Percentiles rank a stretch among this genome's conserved stretches.
These are phyloP conservation scores for Apostasia ramifera DNA, from an alignment of 106 monocot genomes.

Conservation along the genomic window DNA sequence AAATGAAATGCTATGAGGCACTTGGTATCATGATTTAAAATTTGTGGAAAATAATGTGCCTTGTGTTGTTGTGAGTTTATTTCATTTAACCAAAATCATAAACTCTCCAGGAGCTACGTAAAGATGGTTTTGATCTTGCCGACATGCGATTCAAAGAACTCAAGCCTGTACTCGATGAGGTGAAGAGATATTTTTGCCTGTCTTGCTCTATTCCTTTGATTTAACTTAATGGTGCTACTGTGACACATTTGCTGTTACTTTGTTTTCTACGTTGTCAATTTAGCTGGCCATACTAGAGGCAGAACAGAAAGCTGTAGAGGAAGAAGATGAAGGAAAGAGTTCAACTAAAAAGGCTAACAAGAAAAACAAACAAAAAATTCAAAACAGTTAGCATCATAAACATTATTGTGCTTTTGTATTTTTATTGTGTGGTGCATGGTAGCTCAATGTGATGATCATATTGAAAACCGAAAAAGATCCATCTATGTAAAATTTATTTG, in stretches of 20 bases:
- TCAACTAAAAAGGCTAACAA: constrained; percentile 33
- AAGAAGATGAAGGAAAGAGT: constrained; percentile 37
- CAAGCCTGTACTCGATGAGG: constrained; percentile 98
- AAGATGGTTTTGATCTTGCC: constrained; percentile 99
- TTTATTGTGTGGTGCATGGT: too few species aligned
- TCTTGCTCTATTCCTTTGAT: neutral
- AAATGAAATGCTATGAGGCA: too few species aligned
- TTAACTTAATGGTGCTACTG: neutral
- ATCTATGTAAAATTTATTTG: too few species aligned
- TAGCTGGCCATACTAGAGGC: constrained; percentile 73
- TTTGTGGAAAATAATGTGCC: too few species aligned
- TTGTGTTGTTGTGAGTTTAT: too few species aligned
- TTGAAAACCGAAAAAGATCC: too few species aligned
- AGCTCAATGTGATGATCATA: too few species aligned
- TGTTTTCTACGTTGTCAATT: neutral
- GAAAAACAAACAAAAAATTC: constrained; percentile 24
- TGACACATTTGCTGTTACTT: neutral
- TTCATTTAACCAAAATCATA: too few species aligned
- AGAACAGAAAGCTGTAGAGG: constrained; percentile 78
- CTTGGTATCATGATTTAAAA: too few species aligned
- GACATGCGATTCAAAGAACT: constrained; percentile 86
- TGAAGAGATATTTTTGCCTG: constrained; percentile 8
- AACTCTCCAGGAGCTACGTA: constrained; percentile 70
- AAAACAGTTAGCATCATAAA: constrained; percentile 10
- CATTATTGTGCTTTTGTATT: too few species aligned